Evolutionary conservation across 2,329 filamentous ascomycete species (phyloP).

Genomic region (Sarocladium kiliense): DNA sequence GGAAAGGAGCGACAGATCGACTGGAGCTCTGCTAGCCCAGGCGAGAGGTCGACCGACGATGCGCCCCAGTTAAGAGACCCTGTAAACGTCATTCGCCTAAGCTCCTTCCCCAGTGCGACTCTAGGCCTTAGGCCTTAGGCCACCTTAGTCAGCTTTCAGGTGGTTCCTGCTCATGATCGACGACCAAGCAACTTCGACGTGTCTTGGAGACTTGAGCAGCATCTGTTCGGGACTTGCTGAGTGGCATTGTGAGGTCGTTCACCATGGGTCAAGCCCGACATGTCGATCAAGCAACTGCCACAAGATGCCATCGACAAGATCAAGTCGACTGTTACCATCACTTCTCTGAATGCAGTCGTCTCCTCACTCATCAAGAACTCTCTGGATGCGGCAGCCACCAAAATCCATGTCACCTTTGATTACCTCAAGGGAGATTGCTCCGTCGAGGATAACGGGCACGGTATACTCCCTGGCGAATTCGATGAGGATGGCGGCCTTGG

Average conservation of each 20-base stretch:
- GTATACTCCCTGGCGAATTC: slow-evolving; percentile 73
- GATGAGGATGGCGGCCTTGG: slow-evolving; percentile 62
- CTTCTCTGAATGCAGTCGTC: slow-evolving; percentile 65
- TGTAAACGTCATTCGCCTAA: background rate
- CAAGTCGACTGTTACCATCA: slow-evolving; percentile 77
- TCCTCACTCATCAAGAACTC: slow-evolving; percentile 75
- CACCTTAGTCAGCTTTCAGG: background rate
- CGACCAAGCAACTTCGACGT: too few relatives aligned
- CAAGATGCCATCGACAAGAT: slow-evolving; percentile 70
- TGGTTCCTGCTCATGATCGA: too few relatives aligned
- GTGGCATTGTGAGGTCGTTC: background rate
- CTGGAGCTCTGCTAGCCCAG: background rate
- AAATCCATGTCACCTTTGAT: slow-evolving; percentile 67
- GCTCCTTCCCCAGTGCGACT: background rate
- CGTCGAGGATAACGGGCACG: slow-evolving; percentile 79
- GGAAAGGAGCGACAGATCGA: too few relatives aligned
- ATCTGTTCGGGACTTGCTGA: too few relatives aligned
- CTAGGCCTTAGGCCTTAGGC: background rate
- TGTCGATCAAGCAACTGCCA: slow-evolving; percentile 67
- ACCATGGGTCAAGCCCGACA: slow-evolving; percentile 25
- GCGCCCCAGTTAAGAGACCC: background rate
- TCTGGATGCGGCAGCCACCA: slow-evolving; percentile 70
- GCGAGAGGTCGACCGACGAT: background rate
- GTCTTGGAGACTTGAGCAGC: too few relatives aligned
- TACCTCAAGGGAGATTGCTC: slow-evolving; percentile 69